These are phyloP conservation scores for Boletus rubropictus DNA, from an alignment of 768 basidiomycete genomes.

Conservation along the genomic window DNA sequence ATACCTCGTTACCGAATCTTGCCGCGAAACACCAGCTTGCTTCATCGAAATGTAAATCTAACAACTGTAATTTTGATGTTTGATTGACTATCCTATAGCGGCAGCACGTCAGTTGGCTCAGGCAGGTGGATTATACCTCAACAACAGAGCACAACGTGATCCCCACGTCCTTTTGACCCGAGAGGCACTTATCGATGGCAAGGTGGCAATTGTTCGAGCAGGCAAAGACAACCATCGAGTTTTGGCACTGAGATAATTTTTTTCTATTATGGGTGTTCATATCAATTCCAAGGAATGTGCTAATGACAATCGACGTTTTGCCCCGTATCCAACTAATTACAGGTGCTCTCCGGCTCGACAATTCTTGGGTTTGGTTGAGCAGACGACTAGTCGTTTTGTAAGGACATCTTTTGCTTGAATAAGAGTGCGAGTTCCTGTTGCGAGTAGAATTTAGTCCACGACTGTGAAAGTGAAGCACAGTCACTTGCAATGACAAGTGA, in stretches of 20 bases:
- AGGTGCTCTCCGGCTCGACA: neutral
- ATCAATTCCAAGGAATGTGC: neutral
- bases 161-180: conserved; percentile 36
- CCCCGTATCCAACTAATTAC: too few relatives aligned
- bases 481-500: conserved; percentile 22
- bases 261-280: neutral
- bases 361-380: neutral
- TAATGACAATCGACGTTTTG: conserved; percentile 15
- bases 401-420: conserved; percentile 2
- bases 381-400: neutral
- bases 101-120: conserved; percentile 58
- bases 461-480: neutral
- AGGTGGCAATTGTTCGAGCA: conserved; percentile 59
- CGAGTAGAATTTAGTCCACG: conserved; percentile 1
- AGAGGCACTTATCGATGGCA: conserved; percentile 52
- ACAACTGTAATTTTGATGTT: neutral
- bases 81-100: conserved; percentile 37
- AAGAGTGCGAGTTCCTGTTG: conserved; percentile 24
- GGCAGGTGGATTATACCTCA: conserved; percentile 67
- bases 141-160: conserved; percentile 55
- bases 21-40: conserved; percentile 52
- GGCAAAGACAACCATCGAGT: conserved; percentile 71
- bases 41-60: conserved; percentile 55
- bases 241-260: conserved; percentile 34
- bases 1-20: conserved; percentile 54